Percentiles rank a stretch among this genome's conserved stretches.
phyloP scores from a whole-genome alignment of 768 basidiomycete genomes.

The Trametes punicea region DNA sequence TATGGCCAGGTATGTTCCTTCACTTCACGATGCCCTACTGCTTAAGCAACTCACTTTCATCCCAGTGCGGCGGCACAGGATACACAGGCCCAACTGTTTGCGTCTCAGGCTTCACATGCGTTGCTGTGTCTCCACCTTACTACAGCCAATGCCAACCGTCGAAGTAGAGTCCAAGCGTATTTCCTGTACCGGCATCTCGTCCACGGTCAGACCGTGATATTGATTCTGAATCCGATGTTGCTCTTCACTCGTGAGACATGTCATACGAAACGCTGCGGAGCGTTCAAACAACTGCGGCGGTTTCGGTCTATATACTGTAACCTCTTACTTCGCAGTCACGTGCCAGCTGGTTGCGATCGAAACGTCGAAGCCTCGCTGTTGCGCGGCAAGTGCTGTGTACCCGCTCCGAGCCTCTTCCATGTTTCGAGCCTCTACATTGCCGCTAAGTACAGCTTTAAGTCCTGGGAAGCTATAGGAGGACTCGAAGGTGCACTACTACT shows the following conservation, averaged over 20 bases:
- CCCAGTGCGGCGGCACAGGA: constrained; percentile 23
- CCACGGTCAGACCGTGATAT: no score
- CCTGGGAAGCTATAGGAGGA: not conserved
- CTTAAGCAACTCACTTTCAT: not conserved
- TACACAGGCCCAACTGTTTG: constrained; percentile 23
- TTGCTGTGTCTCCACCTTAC: constrained; percentile 27
- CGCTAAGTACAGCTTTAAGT: not conserved
- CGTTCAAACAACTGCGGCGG: not conserved
- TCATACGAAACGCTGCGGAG: no score
- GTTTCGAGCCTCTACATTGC: not conserved
- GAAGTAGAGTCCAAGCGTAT: no score
- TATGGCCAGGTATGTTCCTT: constrained; percentile 22
- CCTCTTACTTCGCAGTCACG: no score
- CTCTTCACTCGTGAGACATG: no score
- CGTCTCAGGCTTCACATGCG: constrained; percentile 22
- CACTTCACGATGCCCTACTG: not conserved
- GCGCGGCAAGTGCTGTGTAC: not conserved
- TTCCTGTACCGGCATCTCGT: no score
- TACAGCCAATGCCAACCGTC: constrained; percentile 27
- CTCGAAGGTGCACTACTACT: not conserved
- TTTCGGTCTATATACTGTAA: not conserved
- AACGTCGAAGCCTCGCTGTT: constrained; percentile 2
- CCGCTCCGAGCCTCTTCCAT: not conserved
- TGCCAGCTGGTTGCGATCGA: constrained; percentile 3
- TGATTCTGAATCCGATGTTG: not conserved